A percentile compares a stretch with the other conserved stretches of the same genome.
These are phyloP conservation scores for Suillus occidentalis DNA, from an alignment of 768 basidiomycete species.

Conservation along the genomic window DNA sequence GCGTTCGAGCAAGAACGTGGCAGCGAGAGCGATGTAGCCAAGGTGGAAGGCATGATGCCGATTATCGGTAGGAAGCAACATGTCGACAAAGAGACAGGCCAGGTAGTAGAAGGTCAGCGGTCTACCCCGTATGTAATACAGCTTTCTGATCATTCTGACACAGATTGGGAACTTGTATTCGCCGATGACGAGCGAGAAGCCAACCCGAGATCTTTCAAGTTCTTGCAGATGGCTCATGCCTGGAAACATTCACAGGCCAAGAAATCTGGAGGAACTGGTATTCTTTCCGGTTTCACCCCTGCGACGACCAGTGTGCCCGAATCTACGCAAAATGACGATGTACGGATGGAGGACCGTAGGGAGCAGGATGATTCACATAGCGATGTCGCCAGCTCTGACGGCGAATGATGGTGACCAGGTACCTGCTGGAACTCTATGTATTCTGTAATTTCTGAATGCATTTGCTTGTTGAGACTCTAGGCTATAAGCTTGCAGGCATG, in stretches of 20 bases:
- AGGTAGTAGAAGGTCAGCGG: constrained; percentile 77
- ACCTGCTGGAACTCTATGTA: constrained; percentile 2
- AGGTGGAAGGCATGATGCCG: constrained; percentile 93
- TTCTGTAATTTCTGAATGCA: constrained; percentile 7
- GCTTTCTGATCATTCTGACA: constrained; percentile 6
- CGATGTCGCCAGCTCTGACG: constrained; percentile 58
- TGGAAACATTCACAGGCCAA: constrained; percentile 69
- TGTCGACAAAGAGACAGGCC: constrained; percentile 82
- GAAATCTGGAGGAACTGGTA: constrained; percentile 34
- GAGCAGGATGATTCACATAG: constrained; percentile 39
- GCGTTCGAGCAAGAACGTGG: constrained; percentile 86
- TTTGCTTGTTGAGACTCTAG: neutral
- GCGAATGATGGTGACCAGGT: constrained; percentile 24
- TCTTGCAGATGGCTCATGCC: constrained; percentile 91
- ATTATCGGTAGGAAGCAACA: constrained; percentile 82
- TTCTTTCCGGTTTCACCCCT: constrained; percentile 51
- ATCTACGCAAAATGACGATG: constrained; percentile 16
- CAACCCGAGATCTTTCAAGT: constrained; percentile 93
- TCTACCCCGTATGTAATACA: neutral
- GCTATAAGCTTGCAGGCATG: neutral
- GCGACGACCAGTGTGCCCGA: constrained; percentile 27
- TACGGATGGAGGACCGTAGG: constrained; percentile 22
- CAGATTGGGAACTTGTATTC: constrained; percentile 95
- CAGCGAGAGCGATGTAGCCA: constrained; percentile 65
- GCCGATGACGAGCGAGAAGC: constrained; percentile 94